Evolutionary conservation across 768 basidiomycete species (phyloP), one percentile per base, ranked within the genome.

Genomic region (Serendipita sp.): DNA sequence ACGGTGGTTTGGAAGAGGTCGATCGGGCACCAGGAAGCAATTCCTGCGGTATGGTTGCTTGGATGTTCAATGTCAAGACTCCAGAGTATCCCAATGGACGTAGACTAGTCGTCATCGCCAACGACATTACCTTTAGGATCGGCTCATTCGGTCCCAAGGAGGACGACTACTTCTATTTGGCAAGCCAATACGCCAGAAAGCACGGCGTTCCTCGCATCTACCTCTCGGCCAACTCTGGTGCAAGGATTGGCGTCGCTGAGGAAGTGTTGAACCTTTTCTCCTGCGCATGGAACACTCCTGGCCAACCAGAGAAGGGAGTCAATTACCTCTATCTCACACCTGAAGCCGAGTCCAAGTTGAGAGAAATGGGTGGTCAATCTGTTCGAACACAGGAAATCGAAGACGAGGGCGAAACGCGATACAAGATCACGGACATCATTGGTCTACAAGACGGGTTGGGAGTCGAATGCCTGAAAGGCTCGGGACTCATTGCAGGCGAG

Each of bases 61-160:
- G 96, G 96, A 84, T 95, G 24, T 96, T 92, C 79, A 94, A 85
- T 2, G 78, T 98, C 69, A 78, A 79, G 68, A 97, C 94, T 0
- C 95, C 96, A 2, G 96, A 98, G 75, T 96, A 82, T 75, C 92
- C 92, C 56, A 76, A 80, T 32, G 96, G 96, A 34, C 89, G 96
- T 70, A 84, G 82, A 67, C 83, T 85, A 0, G 88, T 98, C 7
- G 89, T 92, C 51, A 81, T 99, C 67, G 91, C 96, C 64, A 99
- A 99, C 76, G 96, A 99, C 70, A 99, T 98, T 76, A 99, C 96
- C 13, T 96, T 84, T 81, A 94, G 89, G 76, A 98, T 97, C 68
- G 96, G 96, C 63, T 97, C 96, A 11, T 99, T 99, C 75, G 95
- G 95, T 48, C 96, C 96, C 48, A 73, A 77, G 2, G 96, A 99